Evolutionary conservation across 2,329 filamentous ascomycete genomes (phyloP).

Genomic region (Ceratocystis cacaofunesta): DNA sequence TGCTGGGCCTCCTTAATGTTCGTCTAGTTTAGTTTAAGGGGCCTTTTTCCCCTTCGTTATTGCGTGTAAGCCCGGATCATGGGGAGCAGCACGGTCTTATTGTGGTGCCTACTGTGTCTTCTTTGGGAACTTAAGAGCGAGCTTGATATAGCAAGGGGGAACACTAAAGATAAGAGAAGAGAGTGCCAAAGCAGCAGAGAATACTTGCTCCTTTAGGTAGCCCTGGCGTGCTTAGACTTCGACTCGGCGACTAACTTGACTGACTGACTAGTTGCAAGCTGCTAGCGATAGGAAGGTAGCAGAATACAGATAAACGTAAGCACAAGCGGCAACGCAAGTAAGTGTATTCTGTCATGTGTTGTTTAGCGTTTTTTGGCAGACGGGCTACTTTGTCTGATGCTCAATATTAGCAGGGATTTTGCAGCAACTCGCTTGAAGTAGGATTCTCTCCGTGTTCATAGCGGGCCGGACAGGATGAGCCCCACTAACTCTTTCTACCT

Average conservation of each 20-base stretch:
- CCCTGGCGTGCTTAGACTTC: neutral
- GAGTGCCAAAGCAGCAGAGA: neutral
- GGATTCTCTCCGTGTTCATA: neutral
- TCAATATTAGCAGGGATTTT: constrained; percentile 4
- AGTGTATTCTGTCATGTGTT: neutral
- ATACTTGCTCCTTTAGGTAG: neutral
- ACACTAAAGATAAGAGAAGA: neutral
- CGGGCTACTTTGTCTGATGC: neutral
- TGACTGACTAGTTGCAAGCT: neutral
- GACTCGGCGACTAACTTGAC: neutral
- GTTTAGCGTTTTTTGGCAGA: neutral
- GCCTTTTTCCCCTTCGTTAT: too few species aligned
- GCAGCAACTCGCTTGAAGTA: neutral
- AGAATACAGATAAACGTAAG: neutral
- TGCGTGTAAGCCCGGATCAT: too few species aligned
- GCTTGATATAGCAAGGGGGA: too few species aligned
- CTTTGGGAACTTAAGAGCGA: too few species aligned
- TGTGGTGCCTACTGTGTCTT: too few species aligned
- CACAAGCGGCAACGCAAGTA: neutral
- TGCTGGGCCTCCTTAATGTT: too few species aligned
- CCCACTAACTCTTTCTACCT: neutral
- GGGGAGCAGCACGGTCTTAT: too few species aligned
- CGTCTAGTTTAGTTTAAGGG: too few species aligned
- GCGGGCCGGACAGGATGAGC: neutral
- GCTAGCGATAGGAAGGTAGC: neutral